A percentile compares a stretch with the other conserved stretches of the same genome.
phyloP scores from a whole-genome alignment of 2,329 filamentous ascomycete genomes.

The Aureobasidium sp. region DNA sequence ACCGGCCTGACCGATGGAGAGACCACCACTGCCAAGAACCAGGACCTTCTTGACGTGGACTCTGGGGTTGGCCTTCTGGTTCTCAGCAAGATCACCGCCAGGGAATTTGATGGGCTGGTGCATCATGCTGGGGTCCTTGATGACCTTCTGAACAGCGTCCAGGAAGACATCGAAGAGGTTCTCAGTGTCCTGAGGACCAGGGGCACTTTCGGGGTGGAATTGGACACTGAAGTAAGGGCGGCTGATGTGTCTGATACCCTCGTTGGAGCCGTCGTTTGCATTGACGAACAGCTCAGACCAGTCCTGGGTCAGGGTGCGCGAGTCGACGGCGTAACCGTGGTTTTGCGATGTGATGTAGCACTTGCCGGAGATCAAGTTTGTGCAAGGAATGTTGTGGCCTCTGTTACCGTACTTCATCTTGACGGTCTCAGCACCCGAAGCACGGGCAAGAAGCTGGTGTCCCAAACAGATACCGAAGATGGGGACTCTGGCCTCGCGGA shows the following conservation, averaged over 20 bases:
- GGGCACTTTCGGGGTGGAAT: conserved; percentile 96
- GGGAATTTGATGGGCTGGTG: conserved; percentile 74
- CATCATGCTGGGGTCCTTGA: conserved; percentile 58
- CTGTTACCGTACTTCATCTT: conserved; percentile 99
- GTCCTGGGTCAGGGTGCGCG: conserved; percentile 60
- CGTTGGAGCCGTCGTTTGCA: conserved; percentile 95
- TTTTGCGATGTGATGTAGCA: conserved; percentile 99
- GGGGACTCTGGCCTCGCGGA: conserved; percentile 72
- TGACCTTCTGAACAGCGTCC: conserved; percentile 64
- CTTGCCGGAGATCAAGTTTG: conserved; percentile 86
- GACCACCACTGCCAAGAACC: conserved; percentile 84
- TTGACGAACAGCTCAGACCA: conserved; percentile 98
- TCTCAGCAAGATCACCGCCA: conserved; percentile 72
- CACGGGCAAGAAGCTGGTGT: conserved; percentile 84
- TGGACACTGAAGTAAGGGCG: conserved; percentile 98
- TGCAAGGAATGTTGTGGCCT: conserved; percentile 97
- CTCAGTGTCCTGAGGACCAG: conserved; percentile 90
- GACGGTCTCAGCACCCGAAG: conserved; percentile 71
- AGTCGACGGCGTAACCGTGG: conserved; percentile 90
- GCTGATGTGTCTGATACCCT: conserved; percentile 81
- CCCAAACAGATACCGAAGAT: conserved; percentile 96
- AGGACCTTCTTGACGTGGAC: conserved; percentile 91
- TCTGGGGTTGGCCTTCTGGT: conserved; percentile 63
- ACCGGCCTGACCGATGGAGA: conserved; percentile 95
- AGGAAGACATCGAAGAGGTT: conserved; percentile 97